Evolutionary conservation across 2,329 filamentous ascomycete genomes (phyloP), one percentile per base, ranked within the genome.

Genomic region (Colletotrichum australisinense): DNA sequence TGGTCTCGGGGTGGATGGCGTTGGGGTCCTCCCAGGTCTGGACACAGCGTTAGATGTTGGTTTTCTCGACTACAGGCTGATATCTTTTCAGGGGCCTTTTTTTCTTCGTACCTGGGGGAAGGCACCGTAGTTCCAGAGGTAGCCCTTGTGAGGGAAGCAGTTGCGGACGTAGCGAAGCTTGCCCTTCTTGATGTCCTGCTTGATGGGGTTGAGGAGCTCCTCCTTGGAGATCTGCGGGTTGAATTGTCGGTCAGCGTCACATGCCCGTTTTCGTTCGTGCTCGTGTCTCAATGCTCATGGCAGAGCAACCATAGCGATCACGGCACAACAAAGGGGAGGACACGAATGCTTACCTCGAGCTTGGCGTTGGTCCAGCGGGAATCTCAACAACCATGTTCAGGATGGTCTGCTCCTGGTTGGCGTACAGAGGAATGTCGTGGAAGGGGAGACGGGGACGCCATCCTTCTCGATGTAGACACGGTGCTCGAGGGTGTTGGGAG

Each of bases 101-200:
- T 19, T 49, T 3, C 30, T 30, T 30, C 89, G 83, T 90, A 97
- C 95, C 90, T 97, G 95, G 81, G 97, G 97, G 93, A 99, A 98
- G 86, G 95, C 95, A 88, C 97, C 97, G 88, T 99, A 99, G 92
- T 99, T 99, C 97, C 97, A 99, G 80, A 99, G 94, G 88, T 99
- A 99, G 78, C 97, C 97, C 92, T 99, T 98, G 93, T 99, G 97
- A 80, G 97, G 97, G 92, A 99, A 99, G 93, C 97, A 99, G 93
- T 99, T 99, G 88, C 97, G 95, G 84, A 99, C 97, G 85, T 93
- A 99, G 83, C 97, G 94, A 81, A 98, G 95, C 92, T 98, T 98
- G 91, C 96, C 97, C 91, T 99, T 98, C 94, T 99, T 98, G 86
- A 92, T 91, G 85, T 99, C 97, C 90, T 99, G 97, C 93, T 98